Conservation (phyloP, 768 basidiomycete species). For the button mushroom (Agaricus bisporus) region DNA sequence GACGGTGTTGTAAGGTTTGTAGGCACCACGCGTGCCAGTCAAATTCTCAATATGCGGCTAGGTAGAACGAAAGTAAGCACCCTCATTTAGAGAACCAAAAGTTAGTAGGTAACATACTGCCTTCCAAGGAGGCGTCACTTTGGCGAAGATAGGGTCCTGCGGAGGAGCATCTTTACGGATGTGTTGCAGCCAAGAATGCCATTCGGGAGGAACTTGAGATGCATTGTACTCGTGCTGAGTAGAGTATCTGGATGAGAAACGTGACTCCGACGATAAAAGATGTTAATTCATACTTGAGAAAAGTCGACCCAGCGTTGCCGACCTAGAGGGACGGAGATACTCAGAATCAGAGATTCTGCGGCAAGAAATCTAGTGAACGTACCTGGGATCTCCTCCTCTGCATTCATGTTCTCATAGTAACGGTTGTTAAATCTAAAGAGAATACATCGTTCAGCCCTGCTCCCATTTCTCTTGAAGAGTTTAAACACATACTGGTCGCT, state of each 20-base stretch:
- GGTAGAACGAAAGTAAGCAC: conserved; percentile 1
- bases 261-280: neutral
- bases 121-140: conserved; percentile 72
- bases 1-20: conserved; percentile 82
- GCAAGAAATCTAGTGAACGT: conserved; percentile 15
- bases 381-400: conserved; percentile 87
- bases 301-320: conserved; percentile 97
- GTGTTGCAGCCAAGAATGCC: conserved; percentile 94
- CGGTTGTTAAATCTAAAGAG: conserved; percentile 81
- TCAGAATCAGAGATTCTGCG: neutral
- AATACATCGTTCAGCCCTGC: neutral
- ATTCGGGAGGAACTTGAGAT: conserved; percentile 92
- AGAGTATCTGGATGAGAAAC: conserved; percentile 1
- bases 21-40: conserved; percentile 91
- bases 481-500: conserved; percentile 68
- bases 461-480: conserved; percentile 4
- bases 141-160: conserved; percentile 68
- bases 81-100: neutral
- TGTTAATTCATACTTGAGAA: conserved; percentile 55
- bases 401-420: conserved; percentile 90
- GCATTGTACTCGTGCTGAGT: conserved; percentile 78
- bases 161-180: conserved; percentile 81
- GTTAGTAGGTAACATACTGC: conserved; percentile 44
- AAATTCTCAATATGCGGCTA: conserved; percentile 85
- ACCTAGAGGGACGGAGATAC: conserved; percentile 36